These are phyloP conservation scores for Orbilia brochopaga DNA, from an alignment of 2,329 filamentous ascomycete genomes.

Conservation along the genomic window DNA sequence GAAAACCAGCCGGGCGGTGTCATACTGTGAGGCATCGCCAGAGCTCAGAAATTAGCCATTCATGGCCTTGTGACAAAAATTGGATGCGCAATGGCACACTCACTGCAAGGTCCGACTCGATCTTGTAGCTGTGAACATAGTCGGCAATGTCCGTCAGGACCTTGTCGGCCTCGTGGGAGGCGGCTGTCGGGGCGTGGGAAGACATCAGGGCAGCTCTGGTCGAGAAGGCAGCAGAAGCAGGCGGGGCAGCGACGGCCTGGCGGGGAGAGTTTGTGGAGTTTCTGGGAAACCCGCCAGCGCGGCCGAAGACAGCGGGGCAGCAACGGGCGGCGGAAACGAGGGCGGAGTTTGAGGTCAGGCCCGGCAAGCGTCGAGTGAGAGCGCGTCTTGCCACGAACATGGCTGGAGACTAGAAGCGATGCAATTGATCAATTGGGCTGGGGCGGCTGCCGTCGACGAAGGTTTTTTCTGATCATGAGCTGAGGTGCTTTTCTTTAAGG, in stretches of 20 bases:
- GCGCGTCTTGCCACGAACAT: constrained; percentile 49
- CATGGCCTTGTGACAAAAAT: constrained; percentile 14
- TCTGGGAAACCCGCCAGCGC: constrained; percentile 21
- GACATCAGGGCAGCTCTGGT: constrained; percentile 44
- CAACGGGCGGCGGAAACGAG: constrained; percentile 35
- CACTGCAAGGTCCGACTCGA: constrained; percentile 91
- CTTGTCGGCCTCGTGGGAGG: constrained; percentile 53
- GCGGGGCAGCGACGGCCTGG: constrained; percentile 15
- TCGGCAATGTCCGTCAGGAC: constrained; percentile 82
- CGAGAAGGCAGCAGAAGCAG: constrained; percentile 22
- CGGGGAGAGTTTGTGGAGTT: constrained; percentile 9
- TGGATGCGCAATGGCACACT: constrained; percentile 58
- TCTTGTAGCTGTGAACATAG: constrained; percentile 90
- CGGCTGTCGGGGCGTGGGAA: constrained; percentile 28
- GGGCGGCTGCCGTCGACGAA: not conserved
- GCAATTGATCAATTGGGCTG: constrained; percentile 17
- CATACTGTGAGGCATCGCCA: constrained; percentile 74
- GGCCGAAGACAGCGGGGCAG: constrained; percentile 27
- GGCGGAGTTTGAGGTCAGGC: constrained; percentile 38
- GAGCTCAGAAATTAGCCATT: constrained; percentile 37
- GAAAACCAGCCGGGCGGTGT: constrained; percentile 95
- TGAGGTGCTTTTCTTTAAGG: not conserved
- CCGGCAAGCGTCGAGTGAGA: constrained; percentile 37
- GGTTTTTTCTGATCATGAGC: not conserved
- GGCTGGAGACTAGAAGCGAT: constrained; percentile 6